These are phyloP conservation scores for Lojkania enalia DNA, from an alignment of 2,329 filamentous ascomycete genomes.

Conservation along the genomic window DNA sequence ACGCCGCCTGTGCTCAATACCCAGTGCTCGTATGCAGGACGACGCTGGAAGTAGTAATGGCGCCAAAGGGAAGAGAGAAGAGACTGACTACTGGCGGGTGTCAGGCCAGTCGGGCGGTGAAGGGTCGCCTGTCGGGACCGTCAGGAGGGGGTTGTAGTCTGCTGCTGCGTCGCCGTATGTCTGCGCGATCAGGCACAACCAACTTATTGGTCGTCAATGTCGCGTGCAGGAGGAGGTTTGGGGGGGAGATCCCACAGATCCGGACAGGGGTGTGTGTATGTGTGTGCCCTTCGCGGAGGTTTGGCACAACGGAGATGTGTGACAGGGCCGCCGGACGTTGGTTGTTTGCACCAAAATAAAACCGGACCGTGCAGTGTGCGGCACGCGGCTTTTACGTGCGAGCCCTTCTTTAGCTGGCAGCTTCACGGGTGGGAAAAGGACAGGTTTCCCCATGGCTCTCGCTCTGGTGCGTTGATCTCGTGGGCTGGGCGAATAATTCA, in stretches of 20 bases:
- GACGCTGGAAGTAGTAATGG: background rate
- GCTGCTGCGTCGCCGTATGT: conserved; percentile 16
- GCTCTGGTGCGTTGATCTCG: too few relatives aligned
- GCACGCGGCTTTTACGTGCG: too few relatives aligned
- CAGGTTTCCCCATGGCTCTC: too few relatives aligned
- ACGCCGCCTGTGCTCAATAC: conserved; percentile 14
- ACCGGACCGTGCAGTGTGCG: too few relatives aligned
- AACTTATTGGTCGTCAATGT: conserved; percentile 37
- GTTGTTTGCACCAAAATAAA: too few relatives aligned
- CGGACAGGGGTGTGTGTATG: conserved; percentile 8
- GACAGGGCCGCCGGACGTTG: too few relatives aligned
- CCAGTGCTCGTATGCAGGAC: conserved; percentile 6
- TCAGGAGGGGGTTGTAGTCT: conserved; percentile 16
- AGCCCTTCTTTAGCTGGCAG: too few relatives aligned
- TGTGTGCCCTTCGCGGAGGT: background rate
- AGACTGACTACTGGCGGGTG: background rate
- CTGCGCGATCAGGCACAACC: conserved; percentile 31
- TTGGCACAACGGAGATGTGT: too few relatives aligned
- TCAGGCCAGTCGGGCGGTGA: conserved; percentile 6
- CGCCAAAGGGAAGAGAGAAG: background rate
- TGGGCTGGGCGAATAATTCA: conserved; percentile 12
- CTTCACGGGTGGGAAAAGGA: too few relatives aligned
- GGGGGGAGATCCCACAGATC: conserved; percentile 16
- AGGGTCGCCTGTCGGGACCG: too few relatives aligned
- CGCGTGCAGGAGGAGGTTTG: conserved; percentile 38